phyloP scores from a whole-genome alignment of 495 filamentous ascomycete genomes.

The Xylaria scruposa region DNA sequence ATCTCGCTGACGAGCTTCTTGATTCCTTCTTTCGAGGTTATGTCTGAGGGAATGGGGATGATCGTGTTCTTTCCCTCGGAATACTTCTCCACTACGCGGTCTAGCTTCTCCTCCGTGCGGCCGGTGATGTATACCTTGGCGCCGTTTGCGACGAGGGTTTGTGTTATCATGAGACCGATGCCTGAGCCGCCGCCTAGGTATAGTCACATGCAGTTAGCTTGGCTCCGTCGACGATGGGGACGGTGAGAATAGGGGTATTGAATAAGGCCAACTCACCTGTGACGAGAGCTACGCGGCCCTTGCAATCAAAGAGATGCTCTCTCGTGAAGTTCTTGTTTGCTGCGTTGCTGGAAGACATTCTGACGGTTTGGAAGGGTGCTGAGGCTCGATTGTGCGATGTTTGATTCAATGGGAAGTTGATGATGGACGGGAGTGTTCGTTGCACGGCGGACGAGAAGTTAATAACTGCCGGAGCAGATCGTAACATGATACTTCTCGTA shows the following conservation, averaged over 20 bases:
- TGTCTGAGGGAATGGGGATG: slow-evolving; percentile 47
- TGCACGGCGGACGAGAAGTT: slow-evolving; percentile 7
- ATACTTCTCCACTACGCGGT: slow-evolving; percentile 40
- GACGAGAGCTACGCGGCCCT: slow-evolving; percentile 67
- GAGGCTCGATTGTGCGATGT: not conserved
- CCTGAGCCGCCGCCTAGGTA: slow-evolving; percentile 55
- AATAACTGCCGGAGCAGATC: slow-evolving; percentile 16
- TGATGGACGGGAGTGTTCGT: not conserved
- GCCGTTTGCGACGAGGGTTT: slow-evolving; percentile 78
- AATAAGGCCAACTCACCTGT: slow-evolving; percentile 50
- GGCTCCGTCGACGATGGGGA: not conserved
- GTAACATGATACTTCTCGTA: slow-evolving; percentile 25
- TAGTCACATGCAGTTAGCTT: not conserved
- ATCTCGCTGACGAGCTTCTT: slow-evolving; percentile 68
- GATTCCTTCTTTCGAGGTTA: slow-evolving; percentile 56
- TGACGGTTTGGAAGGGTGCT: slow-evolving; percentile 33
- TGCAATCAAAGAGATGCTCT: slow-evolving; percentile 65
- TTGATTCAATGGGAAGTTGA: not conserved
- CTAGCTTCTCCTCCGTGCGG: slow-evolving; percentile 59
- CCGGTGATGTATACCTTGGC: slow-evolving; percentile 89
- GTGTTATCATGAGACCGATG: slow-evolving; percentile 80
- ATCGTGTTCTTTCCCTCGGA: slow-evolving; percentile 43
- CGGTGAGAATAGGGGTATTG: not conserved
- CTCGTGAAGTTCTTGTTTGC: slow-evolving; percentile 55
- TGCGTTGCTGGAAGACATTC: slow-evolving; percentile 53